Evolutionary conservation across 208 protist genomes (phyloP), one percentile per base, ranked within the genome.

Genomic region (Crithidia expoeki): DNA sequence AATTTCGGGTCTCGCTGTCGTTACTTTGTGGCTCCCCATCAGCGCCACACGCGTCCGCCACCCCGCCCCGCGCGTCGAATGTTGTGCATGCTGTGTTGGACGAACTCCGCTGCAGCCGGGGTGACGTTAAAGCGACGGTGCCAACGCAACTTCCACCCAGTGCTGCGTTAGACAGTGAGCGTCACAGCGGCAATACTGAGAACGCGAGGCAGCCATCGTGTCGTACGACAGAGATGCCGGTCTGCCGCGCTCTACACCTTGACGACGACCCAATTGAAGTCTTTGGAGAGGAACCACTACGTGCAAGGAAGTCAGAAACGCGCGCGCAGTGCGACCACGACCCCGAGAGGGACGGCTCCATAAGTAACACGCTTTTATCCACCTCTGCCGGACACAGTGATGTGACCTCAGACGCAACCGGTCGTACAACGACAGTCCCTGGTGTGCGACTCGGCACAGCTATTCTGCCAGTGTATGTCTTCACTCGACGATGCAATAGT

Each of bases 381-480:
- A 9, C 16, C 9, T 61, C 65, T 0, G 21, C 64, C 2, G 7
- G 9, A 23, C 34, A 63, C 25, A 28, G 2, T 19, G 46, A 9
- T 3, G 28, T 21, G 28, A 4, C 55, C 28, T n/a, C 34, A 6
- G 44, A 38, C 7, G 27, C 44, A 4, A 51, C 49, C 1, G 49
- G 51, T 17, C 42, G 21, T 5, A 50, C 57, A 17, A 59, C 46
- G 14, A 33, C 12, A 11, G 27, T 67, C 7, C 58, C 74, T 11
- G 58, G 72, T 11, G 34, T 79, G 30, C 59, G 6, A 17, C 30
- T 85, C 1, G 38, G 66, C 40, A 69, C 84, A 1, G 79, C 87
- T 23, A 55, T 51, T 16, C 68, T 93, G 42, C 87, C 87, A 1
- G 87, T 93, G 2, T 93, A 89, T 69, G 70, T 93, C 58, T 89